Evolutionary conservation across 116 monocot species (phyloP).

Genomic region (Thalassia testudinum): DNA sequence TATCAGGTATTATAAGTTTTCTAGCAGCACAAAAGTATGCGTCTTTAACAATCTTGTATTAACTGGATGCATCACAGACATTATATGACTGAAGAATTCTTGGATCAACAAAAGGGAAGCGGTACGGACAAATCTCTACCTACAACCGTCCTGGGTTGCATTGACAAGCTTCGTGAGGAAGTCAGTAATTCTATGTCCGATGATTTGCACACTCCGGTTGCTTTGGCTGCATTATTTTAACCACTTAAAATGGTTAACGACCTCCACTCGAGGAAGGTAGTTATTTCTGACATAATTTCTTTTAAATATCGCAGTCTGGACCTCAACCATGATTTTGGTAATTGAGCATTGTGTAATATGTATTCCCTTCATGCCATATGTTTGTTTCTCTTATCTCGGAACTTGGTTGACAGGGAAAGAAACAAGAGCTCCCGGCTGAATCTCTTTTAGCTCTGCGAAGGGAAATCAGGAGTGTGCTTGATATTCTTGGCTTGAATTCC

Average conservation of each 20-base stretch:
- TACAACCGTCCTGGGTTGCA: slow-evolving; percentile 23
- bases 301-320: no score
- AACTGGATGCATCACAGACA: slow-evolving; percentile 23
- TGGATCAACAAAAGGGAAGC: slow-evolving; percentile 16
- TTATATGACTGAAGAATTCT: slow-evolving; percentile 57
- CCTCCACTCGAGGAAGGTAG: slow-evolving; percentile 74
- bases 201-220: slow-evolving; percentile 80
- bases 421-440: slow-evolving; percentile 49
- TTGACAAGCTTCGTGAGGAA: slow-evolving; percentile 36
- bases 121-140: slow-evolving; percentile 23
- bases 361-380: no score
- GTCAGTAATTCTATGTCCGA: slow-evolving; percentile 61
- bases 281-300: no score
- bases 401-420: slow-evolving; percentile 55
- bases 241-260: slow-evolving; percentile 81
- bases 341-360: no score
- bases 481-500: slow-evolving; percentile 62
- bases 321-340: no score
- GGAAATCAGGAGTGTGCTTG: slow-evolving; percentile 43
- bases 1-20: slow-evolving; percentile 49
- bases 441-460: slow-evolving; percentile 52
- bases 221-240: slow-evolving; percentile 64
- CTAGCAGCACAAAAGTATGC: background rate
- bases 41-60: no score
- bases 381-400: background rate